Evolutionary conservation across 768 basidiomycete species (phyloP).

Genomic region (Trametes cubensis): DNA sequence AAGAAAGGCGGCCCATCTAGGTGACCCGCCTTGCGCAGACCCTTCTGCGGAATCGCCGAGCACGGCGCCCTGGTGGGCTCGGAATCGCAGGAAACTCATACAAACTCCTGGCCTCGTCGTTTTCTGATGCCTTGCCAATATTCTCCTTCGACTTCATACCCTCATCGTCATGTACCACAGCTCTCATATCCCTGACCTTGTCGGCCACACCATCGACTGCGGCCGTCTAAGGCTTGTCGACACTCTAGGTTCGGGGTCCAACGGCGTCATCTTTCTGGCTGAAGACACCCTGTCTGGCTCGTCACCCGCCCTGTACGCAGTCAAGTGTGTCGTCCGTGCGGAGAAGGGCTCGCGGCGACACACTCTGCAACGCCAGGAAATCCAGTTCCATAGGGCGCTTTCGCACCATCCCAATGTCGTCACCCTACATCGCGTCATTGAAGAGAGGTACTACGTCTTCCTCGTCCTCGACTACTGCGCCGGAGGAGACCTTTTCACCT

Average conservation of each 20-base stretch:
- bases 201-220: slow-evolving; percentile 29
- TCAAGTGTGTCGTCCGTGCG: slow-evolving; percentile 33
- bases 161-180: slow-evolving; percentile 17
- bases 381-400: slow-evolving; percentile 56
- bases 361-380: slow-evolving; percentile 63
- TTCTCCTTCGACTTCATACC: background rate
- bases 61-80: background rate
- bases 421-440: slow-evolving; percentile 64
- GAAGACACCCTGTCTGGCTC: slow-evolving; percentile 18
- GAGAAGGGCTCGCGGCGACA: slow-evolving; percentile 16
- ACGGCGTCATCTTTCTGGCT: slow-evolving; percentile 33
- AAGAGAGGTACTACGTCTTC: slow-evolving; percentile 66
- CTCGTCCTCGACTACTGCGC: slow-evolving; percentile 57
- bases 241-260: slow-evolving; percentile 31
- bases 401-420: slow-evolving; percentile 66
- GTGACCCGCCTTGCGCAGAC: slow-evolving; percentile 1
- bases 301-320: slow-evolving; percentile 26
- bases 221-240: slow-evolving; percentile 29
- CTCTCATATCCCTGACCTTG: slow-evolving; percentile 23
- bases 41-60: background rate
- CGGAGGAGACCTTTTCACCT: slow-evolving; percentile 50
- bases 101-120: background rate
- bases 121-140: background rate
- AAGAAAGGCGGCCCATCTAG: background rate
- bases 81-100: slow-evolving; percentile 4